Evolutionary conservation across 768 basidiomycete genomes (phyloP).

Genomic region (Termitomyces sp.): DNA sequence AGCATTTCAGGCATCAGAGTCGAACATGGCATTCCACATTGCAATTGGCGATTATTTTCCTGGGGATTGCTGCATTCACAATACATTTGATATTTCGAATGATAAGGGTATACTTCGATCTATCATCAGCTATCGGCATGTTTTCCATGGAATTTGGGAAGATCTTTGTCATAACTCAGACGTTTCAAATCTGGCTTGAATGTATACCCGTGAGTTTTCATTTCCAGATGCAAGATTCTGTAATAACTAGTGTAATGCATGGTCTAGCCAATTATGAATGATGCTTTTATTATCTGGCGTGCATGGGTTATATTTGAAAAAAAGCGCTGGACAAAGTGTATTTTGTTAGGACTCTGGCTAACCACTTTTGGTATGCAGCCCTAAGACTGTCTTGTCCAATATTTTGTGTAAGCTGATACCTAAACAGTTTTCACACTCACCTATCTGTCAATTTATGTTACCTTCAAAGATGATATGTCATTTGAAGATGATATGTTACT

Average conservation of each 20-base stretch:
- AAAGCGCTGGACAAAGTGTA: no score
- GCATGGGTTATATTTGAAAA: background rate
- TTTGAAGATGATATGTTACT: no score
- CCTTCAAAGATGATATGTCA: no score
- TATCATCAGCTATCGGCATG: no score
- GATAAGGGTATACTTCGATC: no score
- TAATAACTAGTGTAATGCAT: background rate
- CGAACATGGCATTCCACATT: background rate
- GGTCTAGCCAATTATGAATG: background rate
- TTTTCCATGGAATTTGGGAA: no score
- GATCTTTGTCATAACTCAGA: no score
- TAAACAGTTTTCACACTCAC: background rate
- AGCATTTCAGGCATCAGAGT: background rate
- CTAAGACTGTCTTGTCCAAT: no score
- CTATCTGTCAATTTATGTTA: background rate
- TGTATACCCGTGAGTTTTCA: background rate
- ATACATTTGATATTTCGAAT: background rate
- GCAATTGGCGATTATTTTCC: background rate
- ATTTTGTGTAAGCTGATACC: background rate
- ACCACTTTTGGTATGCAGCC: no score
- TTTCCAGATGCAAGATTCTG: background rate
- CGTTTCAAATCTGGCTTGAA: background rate
- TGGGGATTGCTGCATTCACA: background rate
- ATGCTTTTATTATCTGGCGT: background rate
- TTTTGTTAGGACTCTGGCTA: no score